Conservation (phyloP, 1,284 basidiomycete species). For the Ceratobasidium sp. region DNA sequence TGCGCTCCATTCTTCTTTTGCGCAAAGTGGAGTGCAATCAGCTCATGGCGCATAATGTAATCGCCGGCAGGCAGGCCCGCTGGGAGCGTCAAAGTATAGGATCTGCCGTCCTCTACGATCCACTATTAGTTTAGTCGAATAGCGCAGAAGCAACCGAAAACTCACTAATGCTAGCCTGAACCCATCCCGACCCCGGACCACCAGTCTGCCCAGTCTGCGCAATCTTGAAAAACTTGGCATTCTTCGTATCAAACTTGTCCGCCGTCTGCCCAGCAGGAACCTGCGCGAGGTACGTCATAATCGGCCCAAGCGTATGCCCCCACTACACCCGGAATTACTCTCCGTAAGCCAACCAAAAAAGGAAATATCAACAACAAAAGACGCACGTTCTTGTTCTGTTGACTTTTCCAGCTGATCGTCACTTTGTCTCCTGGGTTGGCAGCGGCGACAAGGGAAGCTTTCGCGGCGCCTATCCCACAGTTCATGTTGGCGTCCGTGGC, state of each 20-base stretch:
- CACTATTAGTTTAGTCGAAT: background rate
- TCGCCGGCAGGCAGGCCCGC: conserved; percentile 67
- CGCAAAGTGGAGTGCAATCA: conserved; percentile 75
- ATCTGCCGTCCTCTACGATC: conserved; percentile 54
- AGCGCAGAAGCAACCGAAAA: conserved; percentile 15
- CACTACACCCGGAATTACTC: too few relatives aligned
- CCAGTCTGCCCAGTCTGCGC: conserved; percentile 58
- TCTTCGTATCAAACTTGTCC: conserved; percentile 64
- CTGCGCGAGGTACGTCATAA: conserved; percentile 75
- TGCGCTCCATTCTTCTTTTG: conserved; percentile 65
- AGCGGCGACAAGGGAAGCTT: conserved; percentile 64
- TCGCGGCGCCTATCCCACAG: conserved; percentile 68
- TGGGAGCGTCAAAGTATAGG: conserved; percentile 66
- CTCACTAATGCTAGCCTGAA: conserved; percentile 58
- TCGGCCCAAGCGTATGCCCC: conserved; percentile 76
- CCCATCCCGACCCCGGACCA: conserved; percentile 54
- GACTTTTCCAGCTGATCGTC: conserved; percentile 57
- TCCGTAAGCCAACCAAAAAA: too few relatives aligned
- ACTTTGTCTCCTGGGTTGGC: conserved; percentile 73
- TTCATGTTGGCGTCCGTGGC: conserved; percentile 67
- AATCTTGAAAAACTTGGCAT: conserved; percentile 79
- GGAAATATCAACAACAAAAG: background rate
- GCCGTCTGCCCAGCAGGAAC: conserved; percentile 63
- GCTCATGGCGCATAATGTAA: conserved; percentile 77
- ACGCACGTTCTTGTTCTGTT: conserved; percentile 39